A percentile compares a stretch with the other conserved stretches of the same genome.
Evolutionary conservation across 2,329 filamentous ascomycete genomes (phyloP).

Genomic region (Fulvia fulva): DNA sequence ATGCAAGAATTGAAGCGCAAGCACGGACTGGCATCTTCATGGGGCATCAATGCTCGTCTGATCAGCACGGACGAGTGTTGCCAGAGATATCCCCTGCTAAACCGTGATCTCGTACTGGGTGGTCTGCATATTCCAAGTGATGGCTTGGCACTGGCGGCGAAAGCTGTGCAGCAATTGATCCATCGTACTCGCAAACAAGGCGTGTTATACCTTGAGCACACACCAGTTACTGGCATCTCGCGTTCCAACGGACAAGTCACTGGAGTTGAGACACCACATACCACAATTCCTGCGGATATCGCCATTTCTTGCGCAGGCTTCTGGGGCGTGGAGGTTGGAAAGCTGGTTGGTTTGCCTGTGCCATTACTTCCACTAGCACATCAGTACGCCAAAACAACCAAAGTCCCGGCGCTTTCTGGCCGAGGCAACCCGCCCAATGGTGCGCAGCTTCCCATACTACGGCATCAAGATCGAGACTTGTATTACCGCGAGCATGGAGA

Average conservation of each 20-base stretch:
- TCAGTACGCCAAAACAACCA: slow-evolving; percentile 60
- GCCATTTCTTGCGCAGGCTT: slow-evolving; percentile 62
- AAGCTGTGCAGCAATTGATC: slow-evolving; percentile 60
- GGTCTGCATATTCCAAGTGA: slow-evolving; percentile 59
- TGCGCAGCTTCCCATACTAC: slow-evolving; percentile 55
- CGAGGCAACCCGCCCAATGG: slow-evolving; percentile 46
- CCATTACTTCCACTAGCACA: slow-evolving; percentile 60
- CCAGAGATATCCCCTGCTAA: slow-evolving; percentile 53
- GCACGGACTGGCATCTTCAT: slow-evolving; percentile 57
- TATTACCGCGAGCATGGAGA: slow-evolving; percentile 65
- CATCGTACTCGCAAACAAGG: slow-evolving; percentile 55
- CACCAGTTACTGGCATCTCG: slow-evolving; percentile 56
- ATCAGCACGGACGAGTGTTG: slow-evolving; percentile 52
- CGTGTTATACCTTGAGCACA: slow-evolving; percentile 55
- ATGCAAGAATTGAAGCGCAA: slow-evolving; percentile 61
- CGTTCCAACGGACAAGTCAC: slow-evolving; percentile 49
- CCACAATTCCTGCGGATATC: slow-evolving; percentile 54
- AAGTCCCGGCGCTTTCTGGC: slow-evolving; percentile 45
- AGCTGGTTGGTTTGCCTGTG: slow-evolving; percentile 56
- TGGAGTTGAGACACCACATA: slow-evolving; percentile 41
- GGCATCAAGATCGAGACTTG: slow-evolving; percentile 60
- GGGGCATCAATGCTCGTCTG: slow-evolving; percentile 55
- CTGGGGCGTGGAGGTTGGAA: slow-evolving; percentile 63
- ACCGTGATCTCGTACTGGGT: slow-evolving; percentile 48
- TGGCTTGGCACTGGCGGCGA: slow-evolving; percentile 57